These are phyloP conservation scores for Termitomyces sp. DNA, from an alignment of 768 basidiomycete species.

Conservation along the genomic window DNA sequence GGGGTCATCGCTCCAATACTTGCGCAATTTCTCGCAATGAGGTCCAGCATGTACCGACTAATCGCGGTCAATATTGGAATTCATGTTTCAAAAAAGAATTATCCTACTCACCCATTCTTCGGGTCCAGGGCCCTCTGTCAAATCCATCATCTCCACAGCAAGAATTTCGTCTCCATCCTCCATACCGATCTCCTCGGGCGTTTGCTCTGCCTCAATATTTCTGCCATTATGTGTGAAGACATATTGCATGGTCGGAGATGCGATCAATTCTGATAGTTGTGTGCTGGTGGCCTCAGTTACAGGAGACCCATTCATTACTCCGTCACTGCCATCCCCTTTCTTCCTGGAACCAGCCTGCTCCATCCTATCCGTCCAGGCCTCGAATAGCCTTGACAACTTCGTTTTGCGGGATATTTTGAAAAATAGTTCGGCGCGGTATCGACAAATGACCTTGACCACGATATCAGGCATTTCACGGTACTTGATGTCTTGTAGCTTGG, in stretches of 20 bases:
- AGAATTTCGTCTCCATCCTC: constrained; percentile 88
- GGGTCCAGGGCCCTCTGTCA: constrained; percentile 64
- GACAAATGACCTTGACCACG: constrained; percentile 84
- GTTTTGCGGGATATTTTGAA: constrained; percentile 93
- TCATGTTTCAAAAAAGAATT: background rate
- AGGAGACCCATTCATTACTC: constrained; percentile 42
- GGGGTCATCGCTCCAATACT: constrained; percentile 78
- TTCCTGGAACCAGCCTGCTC: constrained; percentile 48
- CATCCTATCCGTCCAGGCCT: constrained; percentile 89
- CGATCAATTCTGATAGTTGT: constrained; percentile 35
- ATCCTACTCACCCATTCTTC: constrained; percentile 56
- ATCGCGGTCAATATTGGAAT: background rate
- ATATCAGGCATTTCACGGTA: constrained; percentile 88
- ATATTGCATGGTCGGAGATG: constrained; percentile 62
- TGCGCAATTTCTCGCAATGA: constrained; percentile 67
- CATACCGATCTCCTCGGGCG: constrained; percentile 83
- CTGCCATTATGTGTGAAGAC: constrained; percentile 83
- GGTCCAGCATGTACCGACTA: constrained; percentile 68
- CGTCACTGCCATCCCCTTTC: constrained; percentile 31
- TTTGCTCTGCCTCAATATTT: constrained; percentile 75
- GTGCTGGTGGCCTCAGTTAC: constrained; percentile 49
- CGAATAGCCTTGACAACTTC: constrained; percentile 78
- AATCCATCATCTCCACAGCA: constrained; percentile 87
- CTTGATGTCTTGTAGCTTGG: constrained; percentile 74
- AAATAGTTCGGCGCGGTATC: constrained; percentile 86